Conservation (phyloP, 2,329 filamentous ascomycete species). For the Hysterium pulicare region DNA sequence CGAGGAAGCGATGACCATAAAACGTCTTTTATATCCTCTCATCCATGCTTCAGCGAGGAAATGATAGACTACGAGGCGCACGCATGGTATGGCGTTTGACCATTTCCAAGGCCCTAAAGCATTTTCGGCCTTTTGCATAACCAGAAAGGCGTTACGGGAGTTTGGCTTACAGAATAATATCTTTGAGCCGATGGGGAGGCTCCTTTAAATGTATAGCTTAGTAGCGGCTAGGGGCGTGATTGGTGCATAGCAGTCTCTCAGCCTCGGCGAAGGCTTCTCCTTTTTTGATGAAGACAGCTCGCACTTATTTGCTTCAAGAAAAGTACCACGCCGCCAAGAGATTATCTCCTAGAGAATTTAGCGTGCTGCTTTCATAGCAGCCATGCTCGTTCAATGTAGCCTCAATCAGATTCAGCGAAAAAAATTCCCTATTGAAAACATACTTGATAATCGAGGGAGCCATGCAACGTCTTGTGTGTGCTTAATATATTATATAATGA, state of each 20-base stretch:
- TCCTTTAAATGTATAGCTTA: not conserved
- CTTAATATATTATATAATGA: no score
- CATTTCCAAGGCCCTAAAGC: constrained; percentile 23
- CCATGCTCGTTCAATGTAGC: constrained; percentile 1
- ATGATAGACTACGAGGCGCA: constrained; percentile 32
- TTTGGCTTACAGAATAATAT: constrained; percentile 16
- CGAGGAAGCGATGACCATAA: constrained; percentile 24
- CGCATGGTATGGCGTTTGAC: constrained; percentile 36
- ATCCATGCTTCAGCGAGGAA: constrained; percentile 21
- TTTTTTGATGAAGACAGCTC: not conserved
- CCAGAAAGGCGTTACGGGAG: constrained; percentile 22
- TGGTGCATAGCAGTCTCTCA: constrained; percentile 3
- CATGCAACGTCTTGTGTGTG: no score
- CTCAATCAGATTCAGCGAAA: no score
- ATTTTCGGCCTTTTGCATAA: constrained; percentile 28
- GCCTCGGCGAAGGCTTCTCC: constrained; percentile 1
- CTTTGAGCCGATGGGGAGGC: not conserved
- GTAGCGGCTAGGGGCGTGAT: constrained; percentile 1
- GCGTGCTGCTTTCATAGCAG: not conserved
- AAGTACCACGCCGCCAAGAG: not conserved
- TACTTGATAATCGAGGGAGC: no score
- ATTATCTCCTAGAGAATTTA: not conserved
- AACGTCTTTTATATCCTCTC: constrained; percentile 8
- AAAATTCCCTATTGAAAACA: no score
- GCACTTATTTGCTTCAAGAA: not conserved